Evolutionary conservation across 192 early-diverging fungal genomes (phyloP), one percentile per base, ranked within the genome.

Genomic region (Geranomyces variabilis): DNA sequence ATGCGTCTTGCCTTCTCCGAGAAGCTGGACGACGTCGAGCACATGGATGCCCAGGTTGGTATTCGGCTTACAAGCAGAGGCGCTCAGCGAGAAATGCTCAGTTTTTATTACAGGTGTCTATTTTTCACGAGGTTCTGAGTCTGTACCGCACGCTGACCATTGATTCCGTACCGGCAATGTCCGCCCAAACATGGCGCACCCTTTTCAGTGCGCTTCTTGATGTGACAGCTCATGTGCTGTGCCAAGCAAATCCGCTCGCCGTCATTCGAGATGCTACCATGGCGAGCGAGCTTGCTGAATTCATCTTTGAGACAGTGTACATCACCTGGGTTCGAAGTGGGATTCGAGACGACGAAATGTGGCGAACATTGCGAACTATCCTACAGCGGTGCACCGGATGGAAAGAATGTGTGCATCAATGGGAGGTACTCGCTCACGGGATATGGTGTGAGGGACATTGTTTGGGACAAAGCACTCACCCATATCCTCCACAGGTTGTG

Each of bases 221-320:
- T 21, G 90, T 93, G 61, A 84, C 88, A 58, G 63, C 81, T 26
- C 82, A 87, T 44, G 72, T 88, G 13, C 49, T 79, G n/a, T 71
- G 75, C 36, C 69, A 72, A 33, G 43, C 71, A 78, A 89, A 83
- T 76, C 77, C 58, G 60, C 75, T 21, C 55, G 77, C 81, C 14
- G 75, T 78, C 30, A 60, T 83, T 3, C 57, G 58, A 19, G 66
- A 76, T 17, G 31, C 76, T 1, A 44, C 58, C 9, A 76, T 45
- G 28, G 77, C 86, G 5, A 84, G 87, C 15, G 93, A 93, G 6
- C 66, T 93, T 62, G 84, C 85, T 0, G 84, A 90, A 36, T 79
- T 76, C 61, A 71, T 91, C 17, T 76, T 89, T 49, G 93, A 94
- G 75, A 93, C 92, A 0, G 70, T 91, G 14, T 80, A 93, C 13